Percentiles rank a stretch among this genome's conserved stretches.
Evolutionary conservation across 345 rosid species (phyloP).

Genomic region (Cardiospermum halicacabum): DNA sequence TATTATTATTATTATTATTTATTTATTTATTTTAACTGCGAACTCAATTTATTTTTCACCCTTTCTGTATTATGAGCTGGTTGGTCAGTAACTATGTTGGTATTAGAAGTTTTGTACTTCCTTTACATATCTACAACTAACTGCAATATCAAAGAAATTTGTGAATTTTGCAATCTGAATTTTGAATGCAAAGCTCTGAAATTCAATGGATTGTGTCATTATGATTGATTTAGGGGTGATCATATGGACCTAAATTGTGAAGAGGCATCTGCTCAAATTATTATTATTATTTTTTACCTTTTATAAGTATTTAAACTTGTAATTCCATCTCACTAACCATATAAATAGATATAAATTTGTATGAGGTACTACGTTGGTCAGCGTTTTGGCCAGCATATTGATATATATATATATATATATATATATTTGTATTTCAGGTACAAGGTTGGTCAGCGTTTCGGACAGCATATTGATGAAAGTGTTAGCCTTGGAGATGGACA

Average conservation of each 20-base stretch:
- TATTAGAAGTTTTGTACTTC: no score
- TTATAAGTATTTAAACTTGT: background rate
- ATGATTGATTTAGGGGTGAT: background rate
- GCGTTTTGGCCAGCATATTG: constrained; percentile 82
- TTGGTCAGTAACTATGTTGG: constrained; percentile 1
- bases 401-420: no score
- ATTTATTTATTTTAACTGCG: background rate
- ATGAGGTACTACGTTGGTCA: constrained; percentile 83
- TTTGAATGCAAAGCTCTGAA: background rate
- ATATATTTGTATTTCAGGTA: constrained; percentile 52
- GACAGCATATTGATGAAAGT: constrained; percentile 84
- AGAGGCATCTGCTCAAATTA: background rate
- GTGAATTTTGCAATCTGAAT: background rate
- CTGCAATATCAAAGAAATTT: constrained; percentile 2
- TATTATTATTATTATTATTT: no score
- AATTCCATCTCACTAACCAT: background rate
- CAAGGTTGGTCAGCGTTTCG: constrained; percentile 79
- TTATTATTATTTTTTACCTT: no score
- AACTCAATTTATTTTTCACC: background rate
- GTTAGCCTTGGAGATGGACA: constrained; percentile 68
- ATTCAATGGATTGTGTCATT: background rate
- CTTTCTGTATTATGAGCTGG: background rate
- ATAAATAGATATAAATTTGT: no score
- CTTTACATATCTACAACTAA: constrained; percentile 1
- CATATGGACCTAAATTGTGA: background rate